phyloP scores from a whole-genome alignment of 2,329 filamentous ascomycete species.

The Colletotrichum filicis region DNA sequence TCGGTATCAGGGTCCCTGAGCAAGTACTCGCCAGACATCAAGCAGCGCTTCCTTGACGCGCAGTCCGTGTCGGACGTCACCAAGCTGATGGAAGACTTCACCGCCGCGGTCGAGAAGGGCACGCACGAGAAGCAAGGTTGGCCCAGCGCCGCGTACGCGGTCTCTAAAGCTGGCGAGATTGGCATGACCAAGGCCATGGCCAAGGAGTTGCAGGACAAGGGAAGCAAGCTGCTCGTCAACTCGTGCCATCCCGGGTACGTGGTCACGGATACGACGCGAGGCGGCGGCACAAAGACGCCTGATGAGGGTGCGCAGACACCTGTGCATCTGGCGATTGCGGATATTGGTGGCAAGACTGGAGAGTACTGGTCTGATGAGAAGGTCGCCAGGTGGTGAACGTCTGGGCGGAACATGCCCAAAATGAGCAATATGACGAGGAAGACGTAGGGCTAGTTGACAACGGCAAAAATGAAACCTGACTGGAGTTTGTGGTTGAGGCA shows the following conservation, averaged over 20 bases:
- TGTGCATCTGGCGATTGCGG: slow-evolving; percentile 52
- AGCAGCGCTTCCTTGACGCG: slow-evolving; percentile 52
- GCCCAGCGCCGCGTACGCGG: slow-evolving; percentile 60
- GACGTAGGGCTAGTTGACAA: neutral
- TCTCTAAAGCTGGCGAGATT: slow-evolving; percentile 56
- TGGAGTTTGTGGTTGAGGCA: neutral
- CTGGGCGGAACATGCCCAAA: fast-evolving
- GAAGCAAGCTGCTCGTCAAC: slow-evolving; percentile 46
- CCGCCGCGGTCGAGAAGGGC: slow-evolving; percentile 54
- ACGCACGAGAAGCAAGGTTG: slow-evolving; percentile 59
- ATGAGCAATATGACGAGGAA: neutral
- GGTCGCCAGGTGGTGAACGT: slow-evolving; percentile 45
- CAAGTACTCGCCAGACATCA: slow-evolving; percentile 56
- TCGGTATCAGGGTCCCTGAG: slow-evolving; percentile 55
- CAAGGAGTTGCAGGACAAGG: slow-evolving; percentile 42
- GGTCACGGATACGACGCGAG: slow-evolving; percentile 57
- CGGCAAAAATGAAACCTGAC: neutral
- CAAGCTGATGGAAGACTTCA: slow-evolving; percentile 60
- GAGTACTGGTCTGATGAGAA: slow-evolving; percentile 52
- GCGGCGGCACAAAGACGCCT: slow-evolving; percentile 49
- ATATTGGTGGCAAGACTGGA: slow-evolving; percentile 48
- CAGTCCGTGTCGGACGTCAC: slow-evolving; percentile 55
- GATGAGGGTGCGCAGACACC: slow-evolving; percentile 57
- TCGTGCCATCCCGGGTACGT: slow-evolving; percentile 56
- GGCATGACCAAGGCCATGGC: slow-evolving; percentile 52